phyloP scores from a whole-genome alignment of 2,329 filamentous ascomycete species.

The Paraphoma chrysanthemicola region DNA sequence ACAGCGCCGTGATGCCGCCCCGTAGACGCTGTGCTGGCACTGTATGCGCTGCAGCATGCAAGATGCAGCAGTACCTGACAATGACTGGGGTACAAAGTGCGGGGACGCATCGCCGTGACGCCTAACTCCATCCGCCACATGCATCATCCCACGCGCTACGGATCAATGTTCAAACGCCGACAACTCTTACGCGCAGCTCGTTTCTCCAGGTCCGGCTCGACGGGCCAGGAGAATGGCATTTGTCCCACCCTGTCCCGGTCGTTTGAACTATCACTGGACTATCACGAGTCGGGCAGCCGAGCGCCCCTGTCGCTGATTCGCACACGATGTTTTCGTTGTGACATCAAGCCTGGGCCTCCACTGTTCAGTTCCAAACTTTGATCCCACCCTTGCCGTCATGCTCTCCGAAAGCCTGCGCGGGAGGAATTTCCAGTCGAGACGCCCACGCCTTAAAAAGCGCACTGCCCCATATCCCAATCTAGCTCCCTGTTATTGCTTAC shows the following conservation, averaged over 20 bases:
- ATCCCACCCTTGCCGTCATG: slow-evolving; percentile 47
- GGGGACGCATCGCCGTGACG: slow-evolving; percentile 27
- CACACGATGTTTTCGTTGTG: slow-evolving; percentile 26
- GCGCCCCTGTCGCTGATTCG: slow-evolving; percentile 31
- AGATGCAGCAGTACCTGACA: slow-evolving; percentile 39
- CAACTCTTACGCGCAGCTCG: slow-evolving; percentile 5
- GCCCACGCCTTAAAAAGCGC: slow-evolving; percentile 29
- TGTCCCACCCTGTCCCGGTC: slow-evolving; percentile 4
- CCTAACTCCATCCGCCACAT: slow-evolving; percentile 30
- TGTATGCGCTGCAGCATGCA: slow-evolving; percentile 13
- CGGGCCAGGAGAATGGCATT: slow-evolving; percentile 1
- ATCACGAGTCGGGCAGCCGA: slow-evolving; percentile 9
- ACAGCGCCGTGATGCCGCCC: background rate
- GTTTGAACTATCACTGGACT: background rate
- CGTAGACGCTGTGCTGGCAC: slow-evolving; percentile 22
- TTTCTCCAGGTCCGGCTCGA: slow-evolving; percentile 13
- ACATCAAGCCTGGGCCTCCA: slow-evolving; percentile 41
- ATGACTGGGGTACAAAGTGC: slow-evolving; percentile 37
- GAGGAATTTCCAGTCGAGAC: slow-evolving; percentile 28
- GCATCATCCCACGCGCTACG: slow-evolving; percentile 41
- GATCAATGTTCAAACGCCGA: slow-evolving; percentile 45
- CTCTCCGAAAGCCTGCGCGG: slow-evolving; percentile 27
- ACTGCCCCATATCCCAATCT: slow-evolving; percentile 25
- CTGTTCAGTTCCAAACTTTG: slow-evolving; percentile 29
- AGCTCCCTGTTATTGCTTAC: slow-evolving; percentile 31